phyloP scores from a whole-genome alignment of 805 yeast genomes.

The Ogataea siamensis region DNA sequence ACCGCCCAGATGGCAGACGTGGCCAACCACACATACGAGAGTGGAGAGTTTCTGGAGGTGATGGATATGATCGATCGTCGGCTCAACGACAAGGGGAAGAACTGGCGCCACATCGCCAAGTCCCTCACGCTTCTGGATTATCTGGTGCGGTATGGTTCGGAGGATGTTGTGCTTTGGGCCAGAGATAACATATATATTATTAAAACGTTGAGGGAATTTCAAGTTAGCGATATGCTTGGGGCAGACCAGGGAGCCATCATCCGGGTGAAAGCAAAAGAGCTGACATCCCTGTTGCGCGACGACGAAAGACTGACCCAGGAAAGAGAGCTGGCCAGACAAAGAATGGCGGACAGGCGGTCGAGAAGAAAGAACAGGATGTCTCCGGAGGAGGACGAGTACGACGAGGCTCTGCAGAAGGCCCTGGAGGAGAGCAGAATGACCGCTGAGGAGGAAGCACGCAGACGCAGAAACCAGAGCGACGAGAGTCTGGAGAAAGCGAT shows the following conservation, averaged over 20 bases:
- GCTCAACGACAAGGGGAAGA: conserved; percentile 91
- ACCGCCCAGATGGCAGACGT: conserved; percentile 80
- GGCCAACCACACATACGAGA: conserved; percentile 67
- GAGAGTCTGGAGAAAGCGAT: conserved; percentile 69
- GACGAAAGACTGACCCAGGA: conserved; percentile 77
- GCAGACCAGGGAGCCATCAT: conserved; percentile 85
- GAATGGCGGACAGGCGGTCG: conserved; percentile 32
- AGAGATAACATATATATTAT: conserved; percentile 83
- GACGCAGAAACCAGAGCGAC: conserved; percentile 52
- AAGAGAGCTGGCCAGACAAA: conserved; percentile 43
- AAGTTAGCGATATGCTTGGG: conserved; percentile 71
- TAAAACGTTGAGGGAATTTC: conserved; percentile 89
- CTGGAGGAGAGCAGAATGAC: conserved; percentile 76
- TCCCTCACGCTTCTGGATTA: conserved; percentile 87
- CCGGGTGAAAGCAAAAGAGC: conserved; percentile 86
- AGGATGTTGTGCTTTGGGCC: conserved; percentile 88
- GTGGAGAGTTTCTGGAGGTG: conserved; percentile 75
- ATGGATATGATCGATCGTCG: conserved; percentile 94
- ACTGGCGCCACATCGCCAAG: conserved; percentile 96
- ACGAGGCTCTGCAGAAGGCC: conserved; percentile 76
- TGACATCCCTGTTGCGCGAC: conserved; percentile 75
- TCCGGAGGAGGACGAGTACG: conserved; percentile 47
- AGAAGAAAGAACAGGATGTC: conserved; percentile 31
- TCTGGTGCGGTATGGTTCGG: conserved; percentile 80
- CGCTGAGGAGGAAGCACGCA: conserved; percentile 77